Conservation (phyloP, 148 eudicot species). For the Heliamphora exappendiculata region DNA sequence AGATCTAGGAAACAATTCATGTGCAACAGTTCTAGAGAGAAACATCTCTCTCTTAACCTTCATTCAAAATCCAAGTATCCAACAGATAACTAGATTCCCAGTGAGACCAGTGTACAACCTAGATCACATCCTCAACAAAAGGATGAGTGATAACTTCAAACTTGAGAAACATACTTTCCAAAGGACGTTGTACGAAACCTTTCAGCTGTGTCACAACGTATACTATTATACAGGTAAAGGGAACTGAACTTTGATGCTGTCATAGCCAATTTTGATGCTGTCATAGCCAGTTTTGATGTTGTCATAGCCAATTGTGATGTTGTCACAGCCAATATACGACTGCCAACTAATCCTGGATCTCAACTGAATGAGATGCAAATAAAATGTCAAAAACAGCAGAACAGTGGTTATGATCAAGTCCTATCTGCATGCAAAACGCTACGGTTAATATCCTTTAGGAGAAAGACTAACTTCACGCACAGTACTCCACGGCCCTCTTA, state of each 20-base stretch:
- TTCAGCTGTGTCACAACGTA: not conserved
- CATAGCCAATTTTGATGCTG: not conserved
- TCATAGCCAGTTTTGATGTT: too few species aligned
- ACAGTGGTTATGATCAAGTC: not conserved
- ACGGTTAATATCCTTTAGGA: not conserved
- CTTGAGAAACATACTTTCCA: not conserved
- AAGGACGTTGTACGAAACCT: not conserved
- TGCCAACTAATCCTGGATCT: not conserved
- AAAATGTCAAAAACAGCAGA: not conserved
- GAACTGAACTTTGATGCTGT: not conserved
- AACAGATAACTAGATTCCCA: not conserved
- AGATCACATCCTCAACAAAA: not conserved
- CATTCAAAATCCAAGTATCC: not conserved
- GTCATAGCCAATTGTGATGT: too few species aligned
- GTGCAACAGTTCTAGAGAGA: not conserved
- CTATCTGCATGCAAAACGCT: not conserved
- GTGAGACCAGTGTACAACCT: not conserved
- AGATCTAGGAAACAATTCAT: not conserved
- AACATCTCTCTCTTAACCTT: not conserved
- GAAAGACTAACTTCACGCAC: not conserved
- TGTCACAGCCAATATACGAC: not conserved
- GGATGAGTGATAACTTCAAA: not conserved
- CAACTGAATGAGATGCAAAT: not conserved
- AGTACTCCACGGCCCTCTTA: too few species aligned
- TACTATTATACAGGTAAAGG: not conserved